phyloP scores from a whole-genome alignment of 2,329 filamentous ascomycete genomes.

The Orbilia brochopaga region DNA sequence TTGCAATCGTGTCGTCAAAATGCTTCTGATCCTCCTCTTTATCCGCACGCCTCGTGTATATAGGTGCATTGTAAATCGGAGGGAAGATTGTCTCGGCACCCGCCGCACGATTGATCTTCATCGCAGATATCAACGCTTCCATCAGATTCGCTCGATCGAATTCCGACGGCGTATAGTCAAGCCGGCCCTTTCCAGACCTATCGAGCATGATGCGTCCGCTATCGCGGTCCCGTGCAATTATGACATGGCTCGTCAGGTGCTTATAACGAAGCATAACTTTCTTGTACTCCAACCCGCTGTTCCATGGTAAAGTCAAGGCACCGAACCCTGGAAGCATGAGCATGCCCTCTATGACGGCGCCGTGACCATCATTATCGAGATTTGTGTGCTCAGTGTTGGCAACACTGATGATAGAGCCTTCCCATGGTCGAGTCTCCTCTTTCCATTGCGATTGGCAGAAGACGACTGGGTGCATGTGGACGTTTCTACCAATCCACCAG shows the following conservation, averaged over 20 bases:
- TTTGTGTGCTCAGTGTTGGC: conserved; percentile 80
- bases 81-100: conserved; percentile 82
- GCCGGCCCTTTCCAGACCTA: conserved; percentile 67
- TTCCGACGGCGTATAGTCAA: conserved; percentile 73
- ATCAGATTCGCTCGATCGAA: conserved; percentile 76
- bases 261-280: conserved; percentile 71
- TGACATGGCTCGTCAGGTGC: conserved; percentile 74
- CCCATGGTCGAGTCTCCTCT: conserved; percentile 73
- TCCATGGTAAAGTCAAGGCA: conserved; percentile 71
- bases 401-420: conserved; percentile 77
- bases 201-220: conserved; percentile 76
- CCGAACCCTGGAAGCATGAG: conserved; percentile 75
- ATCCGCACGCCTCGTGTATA: conserved; percentile 63
- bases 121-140: conserved; percentile 72
- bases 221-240: conserved; percentile 76
- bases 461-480: conserved; percentile 79
- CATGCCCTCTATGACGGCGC: conserved; percentile 77
- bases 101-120: conserved; percentile 77
- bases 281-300: conserved; percentile 73
- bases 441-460: conserved; percentile 69
- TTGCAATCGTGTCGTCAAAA: conserved; percentile 30
- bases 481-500: conserved; percentile 71
- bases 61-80: conserved; percentile 66
- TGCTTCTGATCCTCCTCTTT: conserved; percentile 50
- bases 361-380: conserved; percentile 78